phyloP scores from a whole-genome alignment of 2,329 filamentous ascomycete species.

The Dendrostoma leiphaemia region DNA sequence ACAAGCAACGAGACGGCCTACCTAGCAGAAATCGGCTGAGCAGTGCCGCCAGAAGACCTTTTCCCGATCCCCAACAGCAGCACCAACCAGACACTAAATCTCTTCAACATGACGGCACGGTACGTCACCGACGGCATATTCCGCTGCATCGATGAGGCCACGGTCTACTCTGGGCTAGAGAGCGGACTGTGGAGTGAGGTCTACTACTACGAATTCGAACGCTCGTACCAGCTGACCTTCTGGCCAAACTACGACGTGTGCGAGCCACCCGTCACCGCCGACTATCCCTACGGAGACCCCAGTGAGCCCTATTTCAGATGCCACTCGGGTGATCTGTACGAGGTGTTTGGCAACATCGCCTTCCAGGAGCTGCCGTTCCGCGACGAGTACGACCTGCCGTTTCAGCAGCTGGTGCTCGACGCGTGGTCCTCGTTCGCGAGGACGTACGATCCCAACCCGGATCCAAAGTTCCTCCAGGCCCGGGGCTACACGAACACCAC shows the following conservation, averaged over 20 bases:
- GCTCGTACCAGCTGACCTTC: conserved; percentile 50
- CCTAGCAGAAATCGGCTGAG: conserved; percentile 31
- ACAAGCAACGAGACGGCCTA: conserved; percentile 32
- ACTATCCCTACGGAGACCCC: conserved; percentile 41
- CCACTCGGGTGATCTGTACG: conserved; percentile 55
- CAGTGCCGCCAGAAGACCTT: conserved; percentile 35
- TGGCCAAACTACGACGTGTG: conserved; percentile 53
- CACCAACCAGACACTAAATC: conserved; percentile 47
- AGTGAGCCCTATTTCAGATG: conserved; percentile 46
- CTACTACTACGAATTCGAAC: conserved; percentile 61
- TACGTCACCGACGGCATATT: conserved; percentile 59
- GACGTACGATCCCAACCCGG: conserved; percentile 49
- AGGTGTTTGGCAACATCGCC: conserved; percentile 51
- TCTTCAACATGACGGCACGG: conserved; percentile 54
- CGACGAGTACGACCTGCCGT: conserved; percentile 40
- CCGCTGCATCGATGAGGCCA: conserved; percentile 59
- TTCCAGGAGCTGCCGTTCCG: conserved; percentile 41
- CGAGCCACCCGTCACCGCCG: conserved; percentile 36
- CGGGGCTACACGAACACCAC: conserved; percentile 36
- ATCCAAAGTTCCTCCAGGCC: conserved; percentile 39
- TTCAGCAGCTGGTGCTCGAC: conserved; percentile 41
- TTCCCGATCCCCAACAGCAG: conserved; percentile 47
- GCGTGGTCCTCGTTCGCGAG: conserved; percentile 51
- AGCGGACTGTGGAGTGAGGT: conserved; percentile 44
- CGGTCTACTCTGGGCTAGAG: conserved; percentile 46